phyloP scores from a whole-genome alignment of 2,329 filamentous ascomycete species.

The Colletotrichum noveboracense region DNA sequence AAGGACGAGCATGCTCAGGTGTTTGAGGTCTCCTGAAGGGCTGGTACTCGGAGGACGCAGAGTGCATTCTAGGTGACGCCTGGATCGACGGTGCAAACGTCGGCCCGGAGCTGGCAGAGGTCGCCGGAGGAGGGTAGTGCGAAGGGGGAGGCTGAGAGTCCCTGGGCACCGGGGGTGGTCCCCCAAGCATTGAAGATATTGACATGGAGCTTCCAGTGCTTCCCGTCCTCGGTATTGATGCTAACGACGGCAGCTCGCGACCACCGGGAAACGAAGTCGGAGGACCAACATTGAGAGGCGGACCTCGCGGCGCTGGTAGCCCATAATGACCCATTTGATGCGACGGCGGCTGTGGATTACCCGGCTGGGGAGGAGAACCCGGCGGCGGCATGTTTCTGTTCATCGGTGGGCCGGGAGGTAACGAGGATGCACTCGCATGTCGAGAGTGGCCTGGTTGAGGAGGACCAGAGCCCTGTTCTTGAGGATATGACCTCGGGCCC shows the following conservation, averaged over 20 bases:
- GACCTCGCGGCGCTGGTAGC: slow-evolving; percentile 51
- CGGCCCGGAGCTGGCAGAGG: slow-evolving; percentile 43
- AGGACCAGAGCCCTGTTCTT: slow-evolving; percentile 32
- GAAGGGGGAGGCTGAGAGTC: slow-evolving; percentile 44
- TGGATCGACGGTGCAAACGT: slow-evolving; percentile 55
- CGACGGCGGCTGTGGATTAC: slow-evolving; percentile 34
- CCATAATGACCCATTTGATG: slow-evolving; percentile 44
- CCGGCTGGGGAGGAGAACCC: slow-evolving; percentile 47
- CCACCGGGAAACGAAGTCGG: slow-evolving; percentile 51
- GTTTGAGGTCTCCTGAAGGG: slow-evolving; percentile 73
- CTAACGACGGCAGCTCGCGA: slow-evolving; percentile 59
- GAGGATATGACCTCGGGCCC: slow-evolving; percentile 36
- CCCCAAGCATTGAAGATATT: slow-evolving; percentile 65
- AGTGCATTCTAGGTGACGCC: slow-evolving; percentile 61
- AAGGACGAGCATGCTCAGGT: slow-evolving; percentile 69
- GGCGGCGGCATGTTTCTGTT: slow-evolving; percentile 53
- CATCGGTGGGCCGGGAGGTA: slow-evolving; percentile 40
- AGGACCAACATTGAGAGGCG: slow-evolving; percentile 46
- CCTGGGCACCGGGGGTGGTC: slow-evolving; percentile 48
- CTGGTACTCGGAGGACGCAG: slow-evolving; percentile 62
- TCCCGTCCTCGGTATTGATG: slow-evolving; percentile 52
- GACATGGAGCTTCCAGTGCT: slow-evolving; percentile 63
- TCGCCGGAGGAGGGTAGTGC: slow-evolving; percentile 47
- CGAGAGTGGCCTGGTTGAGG: slow-evolving; percentile 42
- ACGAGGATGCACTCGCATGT: slow-evolving; percentile 50